phyloP scores from a whole-genome alignment of 2,329 filamentous ascomycete genomes.

The Nigrospora oryzae region DNA sequence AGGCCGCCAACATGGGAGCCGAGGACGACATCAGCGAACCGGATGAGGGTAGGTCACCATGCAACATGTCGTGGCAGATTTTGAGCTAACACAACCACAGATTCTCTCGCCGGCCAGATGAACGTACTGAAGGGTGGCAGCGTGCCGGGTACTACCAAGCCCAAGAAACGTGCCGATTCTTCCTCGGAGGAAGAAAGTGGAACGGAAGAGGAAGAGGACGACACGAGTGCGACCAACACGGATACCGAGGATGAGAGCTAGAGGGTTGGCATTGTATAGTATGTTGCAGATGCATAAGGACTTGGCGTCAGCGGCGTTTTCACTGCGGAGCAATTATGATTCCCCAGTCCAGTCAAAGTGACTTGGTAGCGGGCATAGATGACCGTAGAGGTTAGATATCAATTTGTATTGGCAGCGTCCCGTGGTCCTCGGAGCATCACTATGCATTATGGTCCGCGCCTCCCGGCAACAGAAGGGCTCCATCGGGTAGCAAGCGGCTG shows the following conservation, averaged over 20 bases:
- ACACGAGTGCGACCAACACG: constrained; percentile 61
- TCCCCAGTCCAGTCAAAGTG: too few species aligned
- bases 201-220: constrained; percentile 63
- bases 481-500: too few species aligned
- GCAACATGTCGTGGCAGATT: constrained; percentile 3
- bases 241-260: constrained; percentile 51
- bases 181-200: constrained; percentile 68
- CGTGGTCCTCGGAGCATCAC: too few species aligned
- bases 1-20: constrained; percentile 69
- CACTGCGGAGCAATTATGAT: neutral
- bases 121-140: constrained; percentile 69
- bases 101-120: constrained; percentile 88
- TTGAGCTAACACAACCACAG: constrained; percentile 35
- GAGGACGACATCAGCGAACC: constrained; percentile 97
- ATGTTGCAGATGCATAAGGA: constrained; percentile 1
- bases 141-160: constrained; percentile 43
- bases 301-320: constrained; percentile 1
- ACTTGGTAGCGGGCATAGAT: too few species aligned
- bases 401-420: too few species aligned
- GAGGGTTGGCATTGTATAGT: neutral
- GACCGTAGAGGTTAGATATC: too few species aligned
- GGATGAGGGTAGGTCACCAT: constrained; percentile 71
- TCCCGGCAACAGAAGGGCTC: too few species aligned
- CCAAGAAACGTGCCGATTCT: constrained; percentile 48
- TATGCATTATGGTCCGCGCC: too few species aligned